Base-by-base conservation (phyloP, 73 alveolate species). In the Diophrys appendiculata region DNA sequence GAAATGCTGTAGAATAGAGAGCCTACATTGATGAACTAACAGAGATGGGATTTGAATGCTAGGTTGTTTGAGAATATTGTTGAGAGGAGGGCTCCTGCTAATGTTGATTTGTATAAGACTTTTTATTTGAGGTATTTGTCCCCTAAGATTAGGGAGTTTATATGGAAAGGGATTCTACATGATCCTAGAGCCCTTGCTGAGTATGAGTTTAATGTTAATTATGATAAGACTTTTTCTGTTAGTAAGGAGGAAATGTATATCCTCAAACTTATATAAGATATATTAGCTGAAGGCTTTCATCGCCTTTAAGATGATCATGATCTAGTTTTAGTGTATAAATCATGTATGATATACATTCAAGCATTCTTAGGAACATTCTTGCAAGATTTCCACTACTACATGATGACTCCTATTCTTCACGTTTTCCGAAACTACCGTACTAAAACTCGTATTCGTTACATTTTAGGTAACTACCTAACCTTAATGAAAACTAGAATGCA, bases 161-260 rank as follows among this genome's bases (percentile, higher is more conserved):
- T 84, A 0, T 84, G 92, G 92, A 84, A 80, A 77, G 92, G 92
- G 8, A 35, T 77, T 0, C 76, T 84, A 2, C 74, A 55, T 0
- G 92, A 84, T 54, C 71, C 60, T 27, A 30, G 67, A 8, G 65
- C 33, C 25, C 56, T 84, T 33, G 67, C 72, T 23, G 84, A 84
- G 30, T 70, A 77, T 77, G 92, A 84, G 56, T 23, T 33, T 29
- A 84, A 84, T 53, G 43, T 77, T 18, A 69, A 56, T 8, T 52
- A 68, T 26, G 85, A 84, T 24, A 84, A 77, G 64, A 32, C 80
- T 0, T 84, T 65, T 69, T 74, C 92, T 5, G 84, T 77, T 26
- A 65, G 83, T 27, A 84, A 73, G 69, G 92, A 84, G 33, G 92
- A 84, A 32, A 30, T 84, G 22, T 69, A 32, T 67, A 84, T 84